phyloP scores from a whole-genome alignment of 2,329 filamentous ascomycete genomes.

The Dichotomopilus funicola region DNA sequence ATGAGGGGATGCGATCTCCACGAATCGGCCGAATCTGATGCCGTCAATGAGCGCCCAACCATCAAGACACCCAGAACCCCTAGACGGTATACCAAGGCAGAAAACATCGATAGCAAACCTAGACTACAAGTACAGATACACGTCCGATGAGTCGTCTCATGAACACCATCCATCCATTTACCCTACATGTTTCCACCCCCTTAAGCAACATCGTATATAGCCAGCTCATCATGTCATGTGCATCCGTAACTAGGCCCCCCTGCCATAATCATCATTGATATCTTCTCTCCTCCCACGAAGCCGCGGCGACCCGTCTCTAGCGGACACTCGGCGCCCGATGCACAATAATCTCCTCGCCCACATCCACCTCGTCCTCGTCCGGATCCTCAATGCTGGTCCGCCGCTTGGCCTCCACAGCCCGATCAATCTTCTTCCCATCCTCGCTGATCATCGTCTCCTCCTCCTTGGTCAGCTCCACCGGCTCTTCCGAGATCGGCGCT shows the following conservation, averaged over 20 bases:
- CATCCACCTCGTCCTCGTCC: constrained; percentile 43
- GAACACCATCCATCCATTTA: background rate
- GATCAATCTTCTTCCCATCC: constrained; percentile 37
- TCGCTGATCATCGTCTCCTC: constrained; percentile 30
- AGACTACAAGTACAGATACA: constrained; percentile 16
- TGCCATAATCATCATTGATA: background rate
- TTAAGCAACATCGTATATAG: background rate
- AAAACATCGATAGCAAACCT: constrained; percentile 9
- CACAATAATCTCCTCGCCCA: constrained; percentile 22
- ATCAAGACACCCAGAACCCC: background rate
- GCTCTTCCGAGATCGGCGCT: constrained; percentile 29
- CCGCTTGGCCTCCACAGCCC: constrained; percentile 46
- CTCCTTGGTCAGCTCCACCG: constrained; percentile 17
- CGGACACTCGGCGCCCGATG: constrained; percentile 3
- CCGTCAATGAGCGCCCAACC: background rate
- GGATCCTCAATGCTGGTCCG: constrained; percentile 55
- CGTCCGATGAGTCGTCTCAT: background rate
- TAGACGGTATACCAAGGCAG: background rate
- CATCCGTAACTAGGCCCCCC: background rate
- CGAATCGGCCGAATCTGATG: too few species aligned
- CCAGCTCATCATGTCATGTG: background rate
- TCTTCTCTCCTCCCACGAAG: background rate
- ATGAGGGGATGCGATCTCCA: too few species aligned
- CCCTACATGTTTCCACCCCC: background rate
- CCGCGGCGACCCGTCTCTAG: constrained; percentile 1